A percentile compares a stretch with the other conserved stretches of the same genome.
phyloP scores from a whole-genome alignment of 441 rosid genomes.

The Manihot esculenta region DNA sequence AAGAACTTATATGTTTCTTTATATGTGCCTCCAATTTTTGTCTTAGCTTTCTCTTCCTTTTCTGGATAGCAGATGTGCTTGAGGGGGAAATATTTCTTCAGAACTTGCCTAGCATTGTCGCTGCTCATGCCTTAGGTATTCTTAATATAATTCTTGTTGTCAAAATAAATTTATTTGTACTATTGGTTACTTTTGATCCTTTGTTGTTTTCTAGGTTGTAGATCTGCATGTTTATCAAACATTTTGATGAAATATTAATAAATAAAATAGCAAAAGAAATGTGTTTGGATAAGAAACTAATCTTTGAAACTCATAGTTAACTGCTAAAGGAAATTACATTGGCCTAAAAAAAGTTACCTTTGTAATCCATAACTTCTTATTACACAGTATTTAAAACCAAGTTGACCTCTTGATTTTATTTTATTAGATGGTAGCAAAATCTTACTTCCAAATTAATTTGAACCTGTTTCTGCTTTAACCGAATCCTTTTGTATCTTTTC shows the following conservation, averaged over 20 bases:
- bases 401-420: not conserved
- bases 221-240: not conserved
- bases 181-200: not conserved
- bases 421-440: not conserved
- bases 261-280: not conserved
- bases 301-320: not conserved
- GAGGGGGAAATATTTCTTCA: constrained; percentile 97
- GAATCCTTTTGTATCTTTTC: not conserved
- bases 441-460: not conserved
- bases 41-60: constrained; percentile 10
- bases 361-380: not conserved
- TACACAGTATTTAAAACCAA: not conserved
- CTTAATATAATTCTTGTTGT: not conserved
- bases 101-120: constrained; percentile 84
- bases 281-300: not conserved
- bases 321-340: not conserved
- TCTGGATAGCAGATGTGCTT: constrained; percentile 62
- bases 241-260: not conserved
- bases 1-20: not conserved
- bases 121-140: constrained; percentile 89
- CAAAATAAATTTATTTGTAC: not conserved
- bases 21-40: not conserved
- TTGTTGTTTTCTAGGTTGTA: not conserved
- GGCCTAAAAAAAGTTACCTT: not conserved
- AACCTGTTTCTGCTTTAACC: not conserved